Conservation (phyloP, 129 eudicot genomes). For the Ambrosia artemisiifolia region DNA sequence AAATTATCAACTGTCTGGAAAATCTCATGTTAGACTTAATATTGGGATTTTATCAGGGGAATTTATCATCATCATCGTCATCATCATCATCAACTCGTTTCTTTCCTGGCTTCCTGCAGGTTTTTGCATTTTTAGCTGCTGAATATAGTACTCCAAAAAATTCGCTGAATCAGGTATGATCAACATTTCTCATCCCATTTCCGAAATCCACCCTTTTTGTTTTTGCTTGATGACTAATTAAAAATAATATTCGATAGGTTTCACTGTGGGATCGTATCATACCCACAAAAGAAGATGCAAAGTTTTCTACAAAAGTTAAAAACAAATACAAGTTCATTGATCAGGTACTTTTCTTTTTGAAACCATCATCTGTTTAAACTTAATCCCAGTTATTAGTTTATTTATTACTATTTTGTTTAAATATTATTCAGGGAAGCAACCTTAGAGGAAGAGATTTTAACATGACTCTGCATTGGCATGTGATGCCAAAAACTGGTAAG, state of each 20-base stretch:
- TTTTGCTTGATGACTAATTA: not conserved
- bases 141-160: constrained; percentile 92
- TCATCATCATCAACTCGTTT: not conserved
- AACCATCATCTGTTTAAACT: not conserved
- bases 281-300: constrained; percentile 63
- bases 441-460: constrained; percentile 78
- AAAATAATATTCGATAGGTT: constrained; percentile 36
- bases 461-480: constrained; percentile 93
- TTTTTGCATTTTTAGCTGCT: constrained; percentile 94
- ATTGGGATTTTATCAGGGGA: not conserved
- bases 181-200: not conserved
- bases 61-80: too few species aligned
- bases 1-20: not conserved
- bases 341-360: constrained; percentile 45
- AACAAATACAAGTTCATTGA: constrained; percentile 85
- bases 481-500: constrained; percentile 98
- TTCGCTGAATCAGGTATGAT: constrained; percentile 72
- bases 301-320: constrained; percentile 56
- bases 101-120: constrained; percentile 48
- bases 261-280: constrained; percentile 89
- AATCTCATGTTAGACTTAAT: not conserved
- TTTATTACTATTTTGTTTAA: not conserved
- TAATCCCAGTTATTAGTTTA: not conserved
- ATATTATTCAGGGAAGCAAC: constrained; percentile 66
- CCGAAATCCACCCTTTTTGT: not conserved